Evolutionary conservation across 2,329 filamentous ascomycete species (phyloP).

Genomic region (Dactylellina sp.): DNA sequence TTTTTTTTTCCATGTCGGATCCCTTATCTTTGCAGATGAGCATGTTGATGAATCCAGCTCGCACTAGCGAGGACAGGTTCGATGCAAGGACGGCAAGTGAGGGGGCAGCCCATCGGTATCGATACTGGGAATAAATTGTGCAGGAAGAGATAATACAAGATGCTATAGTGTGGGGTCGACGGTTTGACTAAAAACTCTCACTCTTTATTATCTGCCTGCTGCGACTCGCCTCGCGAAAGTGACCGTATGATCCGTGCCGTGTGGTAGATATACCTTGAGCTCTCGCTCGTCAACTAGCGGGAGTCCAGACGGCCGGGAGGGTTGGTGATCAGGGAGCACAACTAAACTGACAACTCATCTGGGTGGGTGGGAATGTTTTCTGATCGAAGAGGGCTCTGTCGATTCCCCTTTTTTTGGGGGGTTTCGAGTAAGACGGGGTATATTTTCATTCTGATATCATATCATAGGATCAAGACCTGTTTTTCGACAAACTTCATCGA

Average conservation of each 20-base stretch:
- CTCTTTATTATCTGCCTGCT: neutral
- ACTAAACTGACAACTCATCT: slow-evolving; percentile 16
- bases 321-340: neutral
- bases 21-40: neutral
- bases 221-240: neutral
- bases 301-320: neutral
- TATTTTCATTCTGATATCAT: neutral
- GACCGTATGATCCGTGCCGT: slow-evolving; percentile 8
- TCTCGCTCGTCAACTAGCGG: neutral
- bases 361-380: neutral
- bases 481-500: neutral
- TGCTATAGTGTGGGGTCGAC: slow-evolving; percentile 16
- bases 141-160: slow-evolving; percentile 15
- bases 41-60: neutral
- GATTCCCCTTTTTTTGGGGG: too few relatives aligned
- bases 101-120: slow-evolving; percentile 6
- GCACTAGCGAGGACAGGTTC: neutral
- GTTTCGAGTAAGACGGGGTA: too few relatives aligned
- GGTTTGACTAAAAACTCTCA: neutral
- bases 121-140: too few relatives aligned
- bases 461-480: neutral
- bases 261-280: neutral
- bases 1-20: slow-evolving; percentile 4
- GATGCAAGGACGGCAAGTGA: slow-evolving; percentile 24
- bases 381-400: neutral